Conservation (phyloP, 2,329 filamentous ascomycete genomes). For the Fusarium sp. region DNA sequence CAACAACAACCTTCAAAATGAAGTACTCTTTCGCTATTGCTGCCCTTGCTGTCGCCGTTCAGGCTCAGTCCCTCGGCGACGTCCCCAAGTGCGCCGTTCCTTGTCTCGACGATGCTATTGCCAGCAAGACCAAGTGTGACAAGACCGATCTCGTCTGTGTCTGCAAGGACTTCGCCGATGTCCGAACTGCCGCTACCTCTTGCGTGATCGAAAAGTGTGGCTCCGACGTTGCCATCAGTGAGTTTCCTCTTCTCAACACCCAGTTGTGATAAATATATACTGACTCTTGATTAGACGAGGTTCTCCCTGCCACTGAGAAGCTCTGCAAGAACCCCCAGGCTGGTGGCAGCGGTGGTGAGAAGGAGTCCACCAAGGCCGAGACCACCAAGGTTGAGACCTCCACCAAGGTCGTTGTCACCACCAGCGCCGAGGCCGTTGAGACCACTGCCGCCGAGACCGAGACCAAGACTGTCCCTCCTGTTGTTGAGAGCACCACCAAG, state of each 20-base stretch:
- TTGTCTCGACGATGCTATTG: slow-evolving; percentile 51
- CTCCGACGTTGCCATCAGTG: slow-evolving; percentile 52
- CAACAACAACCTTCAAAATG: slow-evolving; percentile 48
- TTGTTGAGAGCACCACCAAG: slow-evolving; percentile 13
- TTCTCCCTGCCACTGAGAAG: slow-evolving; percentile 52
- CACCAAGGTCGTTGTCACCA: no score
- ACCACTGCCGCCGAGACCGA: no score
- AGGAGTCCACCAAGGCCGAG: slow-evolving; percentile 16
- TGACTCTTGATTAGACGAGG: slow-evolving; percentile 49
- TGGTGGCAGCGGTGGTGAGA: slow-evolving; percentile 13
- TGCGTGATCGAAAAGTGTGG: slow-evolving; percentile 54
- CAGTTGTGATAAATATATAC: neutral
- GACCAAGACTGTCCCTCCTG: no score
- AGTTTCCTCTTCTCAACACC: slow-evolving; percentile 28
- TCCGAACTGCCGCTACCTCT: slow-evolving; percentile 48
- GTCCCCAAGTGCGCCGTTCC: slow-evolving; percentile 53
- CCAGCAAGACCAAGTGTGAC: slow-evolving; percentile 47
- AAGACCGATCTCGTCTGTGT: slow-evolving; percentile 50
- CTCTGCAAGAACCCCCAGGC: slow-evolving; percentile 46
- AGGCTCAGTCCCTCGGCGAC: slow-evolving; percentile 49
- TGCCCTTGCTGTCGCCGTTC: slow-evolving; percentile 49
- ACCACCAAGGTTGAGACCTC: slow-evolving; percentile 11
- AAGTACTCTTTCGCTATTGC: slow-evolving; percentile 52
- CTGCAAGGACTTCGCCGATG: slow-evolving; percentile 48
- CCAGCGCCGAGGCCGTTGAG: neutral